Base-by-base conservation (phyloP, 1,284 basidiomycete species). In the Ganoderma meredithae region DNA sequence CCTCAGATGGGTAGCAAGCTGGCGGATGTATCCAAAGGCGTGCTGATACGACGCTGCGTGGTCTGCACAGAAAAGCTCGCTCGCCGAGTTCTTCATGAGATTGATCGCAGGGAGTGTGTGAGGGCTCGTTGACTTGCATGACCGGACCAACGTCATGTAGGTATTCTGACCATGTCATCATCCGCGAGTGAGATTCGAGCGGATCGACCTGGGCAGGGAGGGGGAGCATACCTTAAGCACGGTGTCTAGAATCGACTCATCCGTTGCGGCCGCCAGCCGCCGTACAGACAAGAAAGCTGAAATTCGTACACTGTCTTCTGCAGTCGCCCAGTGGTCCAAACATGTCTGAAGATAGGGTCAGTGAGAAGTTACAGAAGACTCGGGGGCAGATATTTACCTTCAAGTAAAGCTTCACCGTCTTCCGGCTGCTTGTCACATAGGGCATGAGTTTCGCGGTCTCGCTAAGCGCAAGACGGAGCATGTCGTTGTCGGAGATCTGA, bases 61-160 rank as follows among this genome's bases (percentile, higher is more conserved):
- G 74, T 93, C 86, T 62, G 97, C 82, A 72, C 91, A 92, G 82
- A 94, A 99, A 1, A 99, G 85, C 79, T 98, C 96, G 0, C 93
- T 93, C 0, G 97, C 97, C 2, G 96, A 95, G 81, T 99, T 99
- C 82, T 99, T 99, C 95, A 99, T 98, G 53, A 99, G 82, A 76
- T 95, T 98, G 80, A 99, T 94, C 4, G 92, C 90, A n/a, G 97
- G 96, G 15, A 99, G 85, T 1, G 93, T 97, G 82, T 98, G 92
- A 2, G 90, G 85, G 63, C 87, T 94, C 5, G 96, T 98, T 22
- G 90, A 89, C 78, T 95, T 95, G 67, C 90, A 91, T 10, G 91
- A 91, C 25, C 94, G 90, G 62, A 98, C 88, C 41, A 98, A 84
- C 3, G 92, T 88, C 63, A 95, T 86, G 82, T 99, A 99, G 19